These are phyloP conservation scores for Conidiobolus incongruus DNA, from an alignment of 371 early-diverging fungal species.

Conservation along the genomic window DNA sequence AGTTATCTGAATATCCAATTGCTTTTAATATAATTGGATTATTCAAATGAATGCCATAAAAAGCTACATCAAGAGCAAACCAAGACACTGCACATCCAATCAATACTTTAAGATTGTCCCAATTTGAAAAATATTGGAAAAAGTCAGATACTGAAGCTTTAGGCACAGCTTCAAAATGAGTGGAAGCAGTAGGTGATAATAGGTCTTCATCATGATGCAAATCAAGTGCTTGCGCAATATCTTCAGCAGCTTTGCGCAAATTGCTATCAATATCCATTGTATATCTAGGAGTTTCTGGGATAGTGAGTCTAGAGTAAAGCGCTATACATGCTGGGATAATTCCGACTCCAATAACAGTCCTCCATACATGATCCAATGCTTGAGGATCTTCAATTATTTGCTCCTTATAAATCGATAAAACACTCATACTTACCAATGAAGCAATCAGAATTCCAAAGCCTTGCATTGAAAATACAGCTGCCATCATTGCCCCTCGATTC, in stretches of 20 bases:
- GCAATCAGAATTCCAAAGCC: constrained; percentile 59
- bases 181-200: neutral
- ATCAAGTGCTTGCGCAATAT: constrained; percentile 5
- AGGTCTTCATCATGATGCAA: neutral
- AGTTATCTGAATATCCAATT: neutral
- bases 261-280: constrained; percentile 10
- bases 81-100: neutral
- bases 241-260: constrained; percentile 31
- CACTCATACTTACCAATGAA: constrained; percentile 37
- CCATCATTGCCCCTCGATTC: neutral
- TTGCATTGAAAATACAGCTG: neutral
- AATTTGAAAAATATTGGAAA: too few species aligned
- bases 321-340: neutral
- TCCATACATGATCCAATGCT: constrained; percentile 72
- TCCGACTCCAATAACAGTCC: constrained; percentile 33
- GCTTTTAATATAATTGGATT: neutral
- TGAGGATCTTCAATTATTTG: constrained; percentile 28
- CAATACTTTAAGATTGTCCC: neutral
- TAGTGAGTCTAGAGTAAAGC: neutral
- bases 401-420: constrained; percentile 41
- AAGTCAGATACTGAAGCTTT: neutral
- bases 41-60: neutral
- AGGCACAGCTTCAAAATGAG: neutral
- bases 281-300: neutral
- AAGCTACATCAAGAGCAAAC: too few species aligned